Conservation (phyloP, 2,329 filamentous ascomycete species). For the Penicillium sp. region DNA sequence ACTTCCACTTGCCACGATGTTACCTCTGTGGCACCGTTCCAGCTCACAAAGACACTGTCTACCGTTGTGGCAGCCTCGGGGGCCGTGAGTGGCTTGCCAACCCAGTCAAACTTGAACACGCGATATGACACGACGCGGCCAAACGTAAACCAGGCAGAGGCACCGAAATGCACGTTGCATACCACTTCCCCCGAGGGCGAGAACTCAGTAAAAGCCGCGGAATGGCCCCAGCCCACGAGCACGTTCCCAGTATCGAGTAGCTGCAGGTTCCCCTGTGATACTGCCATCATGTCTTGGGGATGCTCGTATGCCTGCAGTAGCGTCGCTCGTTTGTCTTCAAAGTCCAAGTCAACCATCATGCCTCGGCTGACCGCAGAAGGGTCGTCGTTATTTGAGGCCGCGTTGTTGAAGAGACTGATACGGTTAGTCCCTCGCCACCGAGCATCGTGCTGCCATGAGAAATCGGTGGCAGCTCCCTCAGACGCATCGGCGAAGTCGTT, state of each 20-base stretch:
- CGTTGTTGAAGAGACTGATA: conserved; percentile 31
- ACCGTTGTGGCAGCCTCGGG: conserved; percentile 24
- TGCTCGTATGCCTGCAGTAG: conserved; percentile 18
- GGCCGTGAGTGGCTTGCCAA: conserved; percentile 48
- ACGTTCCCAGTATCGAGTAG: conserved; percentile 43
- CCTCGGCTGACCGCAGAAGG: conserved; percentile 18
- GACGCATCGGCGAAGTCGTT: conserved; percentile 32
- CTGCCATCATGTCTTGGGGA: conserved; percentile 19
- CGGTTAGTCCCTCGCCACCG: conserved; percentile 26
- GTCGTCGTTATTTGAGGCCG: conserved; percentile 18
- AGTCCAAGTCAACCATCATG: conserved; percentile 18
- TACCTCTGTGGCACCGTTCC: conserved; percentile 42
- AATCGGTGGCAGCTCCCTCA: conserved; percentile 21
- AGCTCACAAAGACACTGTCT: conserved; percentile 31
- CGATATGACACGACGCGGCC: conserved; percentile 58
- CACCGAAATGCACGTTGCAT: conserved; percentile 38
- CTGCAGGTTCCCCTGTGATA: conserved; percentile 24
- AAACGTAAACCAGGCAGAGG: conserved; percentile 49
- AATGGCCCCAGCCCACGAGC: conserved; percentile 54
- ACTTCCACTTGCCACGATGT: conserved; percentile 27
- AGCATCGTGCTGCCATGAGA: conserved; percentile 34
- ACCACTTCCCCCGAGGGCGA: conserved; percentile 22
- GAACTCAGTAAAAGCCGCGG: conserved; percentile 53
- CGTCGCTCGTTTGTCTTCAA: conserved; percentile 5
- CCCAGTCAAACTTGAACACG: conserved; percentile 56